Evolutionary conservation across 1,284 basidiomycete genomes (phyloP).

Genomic region (Melampsora occidentalis): DNA sequence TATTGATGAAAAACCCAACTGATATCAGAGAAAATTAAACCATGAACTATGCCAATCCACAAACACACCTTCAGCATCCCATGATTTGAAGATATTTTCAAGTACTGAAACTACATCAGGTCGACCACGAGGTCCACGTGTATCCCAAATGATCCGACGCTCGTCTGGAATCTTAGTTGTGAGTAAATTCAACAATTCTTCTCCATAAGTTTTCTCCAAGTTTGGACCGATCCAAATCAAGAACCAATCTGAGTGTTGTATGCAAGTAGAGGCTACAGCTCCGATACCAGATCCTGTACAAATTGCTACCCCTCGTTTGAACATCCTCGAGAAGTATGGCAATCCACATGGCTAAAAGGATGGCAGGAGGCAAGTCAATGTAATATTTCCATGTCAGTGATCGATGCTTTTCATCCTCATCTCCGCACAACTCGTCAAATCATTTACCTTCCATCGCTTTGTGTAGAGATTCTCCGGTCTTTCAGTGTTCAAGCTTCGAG

Average conservation of each 20-base stretch:
- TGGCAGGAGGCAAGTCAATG: background rate
- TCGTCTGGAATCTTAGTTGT: conserved; percentile 66
- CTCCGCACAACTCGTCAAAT: background rate
- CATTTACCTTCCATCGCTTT: conserved; percentile 65
- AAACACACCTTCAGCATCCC: conserved; percentile 67
- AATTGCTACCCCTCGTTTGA: conserved; percentile 69
- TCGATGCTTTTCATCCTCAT: background rate
- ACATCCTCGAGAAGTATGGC: conserved; percentile 70
- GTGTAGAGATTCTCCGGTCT: conserved; percentile 69
- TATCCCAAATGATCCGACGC: conserved; percentile 69
- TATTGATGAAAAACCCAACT: background rate
- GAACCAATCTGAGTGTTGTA: conserved; percentile 68
- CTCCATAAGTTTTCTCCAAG: conserved; percentile 65
- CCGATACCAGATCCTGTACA: conserved; percentile 75
- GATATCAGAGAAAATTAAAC: background rate
- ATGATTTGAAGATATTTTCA: conserved; percentile 64
- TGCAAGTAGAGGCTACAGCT: conserved; percentile 69
- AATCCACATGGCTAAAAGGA: conserved; percentile 68
- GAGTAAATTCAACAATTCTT: conserved; percentile 68
- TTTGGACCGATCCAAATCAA: conserved; percentile 65
- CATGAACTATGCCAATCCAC: background rate
- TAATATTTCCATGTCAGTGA: background rate
- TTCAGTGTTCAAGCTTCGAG: conserved; percentile 65
- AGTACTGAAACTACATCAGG: conserved; percentile 73
- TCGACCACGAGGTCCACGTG: conserved; percentile 65